Conservation (phyloP, 1,284 basidiomycete genomes). For the Cerioporus squamosus region DNA sequence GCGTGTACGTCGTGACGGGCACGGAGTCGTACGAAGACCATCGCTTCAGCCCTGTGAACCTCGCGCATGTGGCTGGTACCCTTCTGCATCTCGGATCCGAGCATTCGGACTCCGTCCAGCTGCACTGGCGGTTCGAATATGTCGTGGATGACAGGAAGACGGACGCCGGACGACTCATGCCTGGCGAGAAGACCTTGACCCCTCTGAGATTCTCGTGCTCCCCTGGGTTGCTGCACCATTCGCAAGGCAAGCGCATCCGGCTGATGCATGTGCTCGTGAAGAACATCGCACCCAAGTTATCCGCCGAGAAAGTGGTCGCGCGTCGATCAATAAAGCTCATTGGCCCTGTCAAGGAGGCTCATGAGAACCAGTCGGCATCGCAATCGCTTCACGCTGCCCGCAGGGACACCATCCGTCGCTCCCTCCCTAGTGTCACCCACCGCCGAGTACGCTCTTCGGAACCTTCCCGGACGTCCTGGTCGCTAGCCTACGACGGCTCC, state of each 20-base stretch:
- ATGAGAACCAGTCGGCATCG: neutral
- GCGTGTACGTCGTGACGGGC: conserved; percentile 75
- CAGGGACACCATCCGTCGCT: neutral
- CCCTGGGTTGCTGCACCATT: conserved; percentile 63
- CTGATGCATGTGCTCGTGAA: conserved; percentile 75
- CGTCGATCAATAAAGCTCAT: neutral
- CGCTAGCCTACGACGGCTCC: neutral
- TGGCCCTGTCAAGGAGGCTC: neutral
- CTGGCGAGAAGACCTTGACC: conserved; percentile 71
- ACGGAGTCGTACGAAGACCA: conserved; percentile 48
- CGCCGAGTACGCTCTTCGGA: conserved; percentile 21
- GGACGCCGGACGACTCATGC: conserved; percentile 43
- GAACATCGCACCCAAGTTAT: conserved; percentile 59
- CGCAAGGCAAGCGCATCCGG: conserved; percentile 63
- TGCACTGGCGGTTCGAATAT: conserved; percentile 81
- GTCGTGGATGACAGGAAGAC: conserved; percentile 48
- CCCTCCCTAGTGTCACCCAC: conserved; percentile 3
- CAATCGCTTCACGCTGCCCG: neutral
- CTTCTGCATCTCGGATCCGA: conserved; percentile 1
- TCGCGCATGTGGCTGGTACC: conserved; percentile 1
- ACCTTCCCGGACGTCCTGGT: conserved; percentile 1
- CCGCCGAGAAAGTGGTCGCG: conserved; percentile 56
- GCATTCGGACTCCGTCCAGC: conserved; percentile 35
- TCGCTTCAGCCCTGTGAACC: conserved; percentile 27
- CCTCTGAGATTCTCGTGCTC: conserved; percentile 77